Percentiles rank a stretch among this genome's conserved stretches.
Conservation (phyloP, 2,329 filamentous ascomycete genomes). For the Zasmidium cellare region DNA sequence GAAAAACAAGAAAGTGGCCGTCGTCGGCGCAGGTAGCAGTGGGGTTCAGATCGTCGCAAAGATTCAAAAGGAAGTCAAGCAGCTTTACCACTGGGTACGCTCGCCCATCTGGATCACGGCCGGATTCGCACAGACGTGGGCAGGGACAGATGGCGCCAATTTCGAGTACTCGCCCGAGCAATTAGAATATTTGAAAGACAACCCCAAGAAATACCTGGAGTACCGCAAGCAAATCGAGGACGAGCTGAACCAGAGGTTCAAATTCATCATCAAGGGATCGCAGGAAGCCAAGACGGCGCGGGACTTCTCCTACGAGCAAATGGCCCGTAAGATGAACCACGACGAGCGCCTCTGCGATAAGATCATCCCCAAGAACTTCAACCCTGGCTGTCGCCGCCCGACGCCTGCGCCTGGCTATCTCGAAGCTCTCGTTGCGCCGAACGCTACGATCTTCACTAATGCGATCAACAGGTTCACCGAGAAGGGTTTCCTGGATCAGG, state of each 20-base stretch:
- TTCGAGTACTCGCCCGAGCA: constrained; percentile 49
- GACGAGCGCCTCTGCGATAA: constrained; percentile 42
- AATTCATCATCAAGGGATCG: constrained; percentile 54
- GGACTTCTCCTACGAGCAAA: constrained; percentile 41
- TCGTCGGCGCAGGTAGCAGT: constrained; percentile 44
- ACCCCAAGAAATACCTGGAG: constrained; percentile 47
- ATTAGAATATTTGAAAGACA: constrained; percentile 38
- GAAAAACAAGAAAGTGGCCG: constrained; percentile 42
- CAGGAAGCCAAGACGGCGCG: constrained; percentile 45
- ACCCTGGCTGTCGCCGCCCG: constrained; percentile 42
- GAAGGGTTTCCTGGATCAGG: constrained; percentile 34
- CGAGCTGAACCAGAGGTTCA: constrained; percentile 55
- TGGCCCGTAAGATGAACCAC: constrained; percentile 42
- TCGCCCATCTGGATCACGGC: constrained; percentile 51
- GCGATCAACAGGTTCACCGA: constrained; percentile 32
- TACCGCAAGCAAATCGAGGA: constrained; percentile 51
- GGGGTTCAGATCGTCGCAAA: constrained; percentile 47
- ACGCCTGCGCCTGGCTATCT: constrained; percentile 47
- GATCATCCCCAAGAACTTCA: constrained; percentile 49
- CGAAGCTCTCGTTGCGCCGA: constrained; percentile 38
- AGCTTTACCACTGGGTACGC: constrained; percentile 45
- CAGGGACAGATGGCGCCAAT: constrained; percentile 49
- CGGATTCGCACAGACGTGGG: constrained; percentile 49
- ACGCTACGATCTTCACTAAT: constrained; percentile 37
- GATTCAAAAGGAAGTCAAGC: constrained; percentile 40